Conservation (phyloP, 306 rosid genomes). For the Aeschynomene evenia region DNA sequence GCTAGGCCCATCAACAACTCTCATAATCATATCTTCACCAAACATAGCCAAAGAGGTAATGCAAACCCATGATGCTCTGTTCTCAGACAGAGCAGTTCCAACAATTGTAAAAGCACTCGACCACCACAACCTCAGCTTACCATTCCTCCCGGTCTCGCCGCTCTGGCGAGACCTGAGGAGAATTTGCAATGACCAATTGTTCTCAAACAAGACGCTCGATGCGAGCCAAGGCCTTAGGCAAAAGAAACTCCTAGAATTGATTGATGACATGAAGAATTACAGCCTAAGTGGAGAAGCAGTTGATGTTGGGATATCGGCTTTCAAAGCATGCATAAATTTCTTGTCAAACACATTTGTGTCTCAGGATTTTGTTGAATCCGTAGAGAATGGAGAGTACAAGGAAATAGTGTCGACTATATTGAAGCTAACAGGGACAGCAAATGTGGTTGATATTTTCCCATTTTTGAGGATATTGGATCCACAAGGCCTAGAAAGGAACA, state of each 20-base stretch:
- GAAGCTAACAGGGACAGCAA: neutral
- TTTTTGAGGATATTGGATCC: neutral
- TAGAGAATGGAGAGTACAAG: neutral
- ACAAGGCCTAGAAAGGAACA: neutral
- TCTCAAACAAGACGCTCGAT: conserved; percentile 29
- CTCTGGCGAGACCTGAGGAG: neutral
- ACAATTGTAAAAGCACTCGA: neutral
- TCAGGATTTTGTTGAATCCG: conserved; percentile 26
- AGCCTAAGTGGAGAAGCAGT: conserved; percentile 13
- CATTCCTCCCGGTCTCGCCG: neutral
- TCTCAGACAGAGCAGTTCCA: neutral
- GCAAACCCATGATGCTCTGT: neutral
- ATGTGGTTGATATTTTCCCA: neutral
- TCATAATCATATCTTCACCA: neutral
- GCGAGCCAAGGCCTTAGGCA: neutral
- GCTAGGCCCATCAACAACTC: neutral
- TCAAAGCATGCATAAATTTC: conserved; percentile 20
- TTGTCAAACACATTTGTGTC: conserved; percentile 35
- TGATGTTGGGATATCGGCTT: conserved; percentile 34
- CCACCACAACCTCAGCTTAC: neutral
- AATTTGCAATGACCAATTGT: conserved; percentile 23
- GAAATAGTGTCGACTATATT: neutral
- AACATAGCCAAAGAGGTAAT: conserved; percentile 30
- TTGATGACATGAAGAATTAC: neutral
- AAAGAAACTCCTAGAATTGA: conserved; percentile 25